These are phyloP conservation scores for Blastocladiella britannica DNA, from an alignment of 192 early-diverging fungal species.

Conservation along the genomic window DNA sequence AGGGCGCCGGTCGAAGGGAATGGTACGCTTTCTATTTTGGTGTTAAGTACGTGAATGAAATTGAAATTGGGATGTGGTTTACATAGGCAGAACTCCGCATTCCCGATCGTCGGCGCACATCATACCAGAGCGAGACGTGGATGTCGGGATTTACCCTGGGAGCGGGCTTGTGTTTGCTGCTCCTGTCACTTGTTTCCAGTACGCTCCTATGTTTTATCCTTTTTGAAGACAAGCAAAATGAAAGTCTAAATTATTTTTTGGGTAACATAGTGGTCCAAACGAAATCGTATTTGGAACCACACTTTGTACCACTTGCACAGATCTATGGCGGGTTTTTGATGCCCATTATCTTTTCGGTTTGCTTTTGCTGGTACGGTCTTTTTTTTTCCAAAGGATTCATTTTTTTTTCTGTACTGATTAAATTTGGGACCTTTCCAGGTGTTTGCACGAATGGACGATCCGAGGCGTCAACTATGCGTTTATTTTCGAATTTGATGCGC, in stretches of 20 bases:
- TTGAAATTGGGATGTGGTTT: too few relatives aligned
- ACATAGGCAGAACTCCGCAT: background rate
- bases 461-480: background rate
- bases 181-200: background rate
- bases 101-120: background rate
- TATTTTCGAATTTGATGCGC: background rate
- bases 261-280: too few relatives aligned
- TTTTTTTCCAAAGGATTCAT: too few relatives aligned
- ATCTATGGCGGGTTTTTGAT: background rate
- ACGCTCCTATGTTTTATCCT: background rate
- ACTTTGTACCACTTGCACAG: background rate
- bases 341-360: background rate
- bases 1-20: background rate
- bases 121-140: background rate
- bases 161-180: background rate
- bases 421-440: too few relatives aligned
- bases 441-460: background rate
- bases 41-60: too few relatives aligned
- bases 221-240: too few relatives aligned
- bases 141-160: background rate
- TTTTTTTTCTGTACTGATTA: too few relatives aligned
- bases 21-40: too few relatives aligned
- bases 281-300: too few relatives aligned
- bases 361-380: too few relatives aligned
- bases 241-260: too few relatives aligned